Base-by-base conservation (phyloP, 805 yeast species). In the Lachancea sp. region DNA sequence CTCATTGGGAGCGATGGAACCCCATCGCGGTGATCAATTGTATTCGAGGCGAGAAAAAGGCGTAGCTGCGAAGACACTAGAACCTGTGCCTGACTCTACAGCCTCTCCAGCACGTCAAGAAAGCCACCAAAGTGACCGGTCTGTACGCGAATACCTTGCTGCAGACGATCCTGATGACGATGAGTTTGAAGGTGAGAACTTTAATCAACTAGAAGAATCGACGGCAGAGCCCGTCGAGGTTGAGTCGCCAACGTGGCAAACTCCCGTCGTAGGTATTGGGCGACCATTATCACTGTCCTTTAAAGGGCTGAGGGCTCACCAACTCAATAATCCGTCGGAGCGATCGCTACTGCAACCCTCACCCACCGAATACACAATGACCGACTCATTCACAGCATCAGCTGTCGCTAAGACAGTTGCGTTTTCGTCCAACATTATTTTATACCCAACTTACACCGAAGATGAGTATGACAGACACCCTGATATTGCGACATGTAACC, bases 381-480 rank as follows among this genome's bases (percentile, higher is more conserved):
- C 39, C 4, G 32, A 26, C 16, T 34, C 33, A 3, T 17, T 22
- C 6, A 34, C 15, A 2, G 22, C 16, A 12, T 17, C 20, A 7
- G 11, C 21, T 5, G 19, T 19, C 15, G 19, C 20, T 8, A 38
- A 33, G 17, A 46, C 44, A 17, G 86, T 81, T 8, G 60, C 76
- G 36, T 90, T 90, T 63, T 83, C 95, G 4, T 80, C 94, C 1
- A 71, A 87, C 50, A 85, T 92, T 42, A 74, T 85, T 6, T 72
- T 92, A 31, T 90, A 80, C 61, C 94, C 87, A 45, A 90, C 96
- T 0, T 87, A 83, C 60, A 74, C 80, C 43, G 79, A 80, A 26
- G 79, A 75, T 15, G 96, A 84, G 49, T 90, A 90, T 61, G 97
- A 90, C 61, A 77, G 98, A 53, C 87, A 80, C 48, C 96, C 97